Evolutionary conservation across 331 rosid genomes (phyloP).

Genomic region (Phaseolus coccineus): DNA sequence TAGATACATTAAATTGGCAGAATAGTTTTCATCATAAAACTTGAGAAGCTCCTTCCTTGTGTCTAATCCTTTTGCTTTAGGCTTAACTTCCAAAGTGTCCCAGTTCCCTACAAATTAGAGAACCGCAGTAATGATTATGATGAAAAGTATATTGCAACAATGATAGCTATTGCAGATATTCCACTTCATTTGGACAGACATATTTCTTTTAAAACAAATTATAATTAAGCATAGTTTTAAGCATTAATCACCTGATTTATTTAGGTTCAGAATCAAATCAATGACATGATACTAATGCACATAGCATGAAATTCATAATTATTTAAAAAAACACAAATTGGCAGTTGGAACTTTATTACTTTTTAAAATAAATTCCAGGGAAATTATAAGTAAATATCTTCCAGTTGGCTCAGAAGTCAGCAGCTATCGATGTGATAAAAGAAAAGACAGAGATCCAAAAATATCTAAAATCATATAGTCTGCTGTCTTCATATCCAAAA

Average conservation of each 20-base stretch:
- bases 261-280: constrained; percentile 38
- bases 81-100: constrained; percentile 96
- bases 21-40: constrained; percentile 81
- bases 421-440: neutral
- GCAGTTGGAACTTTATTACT: neutral
- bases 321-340: constrained; percentile 10
- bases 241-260: constrained; percentile 20
- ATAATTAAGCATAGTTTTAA: constrained; percentile 26
- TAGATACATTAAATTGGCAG: constrained; percentile 88
- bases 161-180: neutral
- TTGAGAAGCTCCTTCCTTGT: constrained; percentile 83
- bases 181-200: constrained; percentile 29
- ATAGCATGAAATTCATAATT: neutral
- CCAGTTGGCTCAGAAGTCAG: constrained; percentile 20
- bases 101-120: constrained; percentile 68
- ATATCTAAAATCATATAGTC: neutral
- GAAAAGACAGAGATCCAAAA: neutral
- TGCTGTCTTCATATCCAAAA: neutral
- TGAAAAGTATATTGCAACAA: constrained; percentile 22
- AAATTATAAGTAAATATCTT: constrained; percentile 12
- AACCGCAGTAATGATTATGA: constrained; percentile 23
- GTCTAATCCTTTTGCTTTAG: constrained; percentile 85
- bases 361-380: neutral
- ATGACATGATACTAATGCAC: constrained; percentile 23
- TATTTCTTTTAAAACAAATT: constrained; percentile 4